Conservation (phyloP, 495 filamentous ascomycete genomes). For the Cladorrhinum samala region DNA sequence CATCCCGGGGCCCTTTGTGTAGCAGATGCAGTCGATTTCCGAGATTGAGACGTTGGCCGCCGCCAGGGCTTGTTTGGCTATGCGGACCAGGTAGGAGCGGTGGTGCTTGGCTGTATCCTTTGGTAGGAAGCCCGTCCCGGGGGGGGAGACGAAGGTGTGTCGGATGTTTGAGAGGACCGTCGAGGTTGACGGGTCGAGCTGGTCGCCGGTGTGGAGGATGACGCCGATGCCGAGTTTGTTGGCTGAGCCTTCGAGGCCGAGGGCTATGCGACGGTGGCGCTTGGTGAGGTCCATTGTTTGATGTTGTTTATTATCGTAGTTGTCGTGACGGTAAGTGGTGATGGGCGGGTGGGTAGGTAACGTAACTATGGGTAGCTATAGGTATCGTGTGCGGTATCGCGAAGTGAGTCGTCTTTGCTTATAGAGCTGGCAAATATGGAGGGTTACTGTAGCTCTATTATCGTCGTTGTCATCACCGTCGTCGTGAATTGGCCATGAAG, state of each 20-base stretch:
- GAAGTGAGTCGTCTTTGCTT: no score
- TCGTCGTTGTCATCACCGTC: no score
- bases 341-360: not conserved
- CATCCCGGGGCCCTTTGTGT: conserved; percentile 94
- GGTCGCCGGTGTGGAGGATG: conserved; percentile 63
- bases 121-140: conserved; percentile 90
- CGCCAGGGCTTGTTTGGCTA: conserved; percentile 70
- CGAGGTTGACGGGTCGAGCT: conserved; percentile 49
- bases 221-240: conserved; percentile 96
- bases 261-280: conserved; percentile 52
- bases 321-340: not conserved
- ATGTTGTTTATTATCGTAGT: not conserved
- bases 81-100: conserved; percentile 70
- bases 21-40: conserved; percentile 88
- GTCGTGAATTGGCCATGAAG: no score
- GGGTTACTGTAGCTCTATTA: no score
- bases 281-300: conserved; percentile 8
- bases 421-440: no score
- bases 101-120: conserved; percentile 95
- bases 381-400: no score
- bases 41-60: conserved; percentile 55
- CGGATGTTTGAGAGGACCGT: conserved; percentile 87
- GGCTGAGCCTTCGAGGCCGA: conserved; percentile 94
- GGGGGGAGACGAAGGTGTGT: conserved; percentile 86
- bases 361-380: no score